Evolutionary conservation across 2,329 filamentous ascomycete genomes (phyloP).

Genomic region (Ciborinia camelliae): DNA sequence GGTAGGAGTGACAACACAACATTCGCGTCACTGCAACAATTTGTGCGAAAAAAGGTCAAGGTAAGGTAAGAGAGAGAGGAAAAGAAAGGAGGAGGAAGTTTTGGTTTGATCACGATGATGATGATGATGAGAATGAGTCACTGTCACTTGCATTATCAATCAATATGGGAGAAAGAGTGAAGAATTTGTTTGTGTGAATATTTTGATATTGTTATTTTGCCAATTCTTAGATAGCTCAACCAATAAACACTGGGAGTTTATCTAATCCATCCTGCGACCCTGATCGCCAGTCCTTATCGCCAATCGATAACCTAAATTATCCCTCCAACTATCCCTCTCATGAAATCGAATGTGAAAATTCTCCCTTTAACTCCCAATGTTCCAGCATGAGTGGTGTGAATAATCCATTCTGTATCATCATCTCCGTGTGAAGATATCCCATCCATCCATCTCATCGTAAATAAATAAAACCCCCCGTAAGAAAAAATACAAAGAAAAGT

Average conservation of each 20-base stretch:
- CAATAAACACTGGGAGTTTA: not conserved
- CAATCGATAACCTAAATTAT: not conserved
- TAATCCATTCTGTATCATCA: not conserved
- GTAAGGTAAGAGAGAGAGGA: no score
- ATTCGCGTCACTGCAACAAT: no score
- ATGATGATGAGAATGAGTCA: not conserved
- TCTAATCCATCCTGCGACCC: not conserved
- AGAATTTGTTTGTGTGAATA: not conserved
- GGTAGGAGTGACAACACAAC: no score
- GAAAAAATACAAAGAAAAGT: constrained; percentile 6
- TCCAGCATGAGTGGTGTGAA: constrained; percentile 20
- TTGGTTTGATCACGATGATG: no score
- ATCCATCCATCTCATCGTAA: not conserved
- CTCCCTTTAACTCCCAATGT: constrained; percentile 16
- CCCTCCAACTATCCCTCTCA: not conserved
- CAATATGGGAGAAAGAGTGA: no score
- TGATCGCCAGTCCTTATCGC: constrained; percentile 6
- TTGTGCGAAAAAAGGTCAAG: no score
- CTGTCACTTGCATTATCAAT: no score
- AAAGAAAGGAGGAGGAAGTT: no score
- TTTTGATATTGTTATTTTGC: not conserved
- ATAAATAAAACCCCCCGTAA: not conserved
- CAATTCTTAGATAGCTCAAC: constrained; percentile 8
- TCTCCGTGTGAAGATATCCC: no score
- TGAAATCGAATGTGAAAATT: constrained; percentile 1